Evolutionary conservation across 768 basidiomycete genomes (phyloP).

Genomic region (Boletus rubroflammeus): DNA sequence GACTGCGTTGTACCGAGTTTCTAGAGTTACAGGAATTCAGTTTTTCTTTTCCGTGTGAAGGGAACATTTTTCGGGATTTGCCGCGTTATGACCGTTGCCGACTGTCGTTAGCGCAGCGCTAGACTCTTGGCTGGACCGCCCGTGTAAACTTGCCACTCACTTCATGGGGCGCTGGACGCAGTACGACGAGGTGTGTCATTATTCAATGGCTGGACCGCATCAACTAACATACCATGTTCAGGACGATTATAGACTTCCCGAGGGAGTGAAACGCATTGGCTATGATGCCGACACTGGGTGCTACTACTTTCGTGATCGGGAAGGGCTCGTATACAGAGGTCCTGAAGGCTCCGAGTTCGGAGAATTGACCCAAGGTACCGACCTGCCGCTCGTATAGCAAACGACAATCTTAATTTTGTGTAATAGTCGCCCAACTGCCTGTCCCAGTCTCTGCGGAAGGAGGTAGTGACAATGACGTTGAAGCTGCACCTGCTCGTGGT

Average conservation of each 20-base stretch:
- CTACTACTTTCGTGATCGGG: slow-evolving; percentile 60
- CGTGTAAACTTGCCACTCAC: slow-evolving; percentile 1
- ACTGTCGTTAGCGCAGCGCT: slow-evolving; percentile 2
- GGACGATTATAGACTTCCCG: slow-evolving; percentile 52
- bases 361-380: slow-evolving; percentile 41
- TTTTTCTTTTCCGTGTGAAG: not conserved
- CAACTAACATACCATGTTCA: slow-evolving; percentile 17
- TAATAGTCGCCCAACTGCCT: slow-evolving; percentile 32
- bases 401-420: not conserved
- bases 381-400: not conserved
- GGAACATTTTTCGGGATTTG: slow-evolving; percentile 15
- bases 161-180: slow-evolving; percentile 39
- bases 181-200: slow-evolving; percentile 29
- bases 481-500: slow-evolving; percentile 50
- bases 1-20: not conserved
- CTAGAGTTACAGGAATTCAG: not conserved
- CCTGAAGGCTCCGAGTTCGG: slow-evolving; percentile 62
- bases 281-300: slow-evolving; percentile 70
- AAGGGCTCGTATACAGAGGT: slow-evolving; percentile 54
- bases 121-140: slow-evolving; percentile 21
- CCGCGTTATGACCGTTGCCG: slow-evolving; percentile 14
- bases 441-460: slow-evolving; percentile 25
- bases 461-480: slow-evolving; percentile 43
- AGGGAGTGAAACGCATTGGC: slow-evolving; percentile 60
- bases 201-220: not conserved